Percentiles rank a stretch among this genome's conserved stretches.
These are phyloP conservation scores for Cordyceps fumosorosea DNA, from an alignment of 2,329 filamentous ascomycete genomes.

Conservation along the genomic window DNA sequence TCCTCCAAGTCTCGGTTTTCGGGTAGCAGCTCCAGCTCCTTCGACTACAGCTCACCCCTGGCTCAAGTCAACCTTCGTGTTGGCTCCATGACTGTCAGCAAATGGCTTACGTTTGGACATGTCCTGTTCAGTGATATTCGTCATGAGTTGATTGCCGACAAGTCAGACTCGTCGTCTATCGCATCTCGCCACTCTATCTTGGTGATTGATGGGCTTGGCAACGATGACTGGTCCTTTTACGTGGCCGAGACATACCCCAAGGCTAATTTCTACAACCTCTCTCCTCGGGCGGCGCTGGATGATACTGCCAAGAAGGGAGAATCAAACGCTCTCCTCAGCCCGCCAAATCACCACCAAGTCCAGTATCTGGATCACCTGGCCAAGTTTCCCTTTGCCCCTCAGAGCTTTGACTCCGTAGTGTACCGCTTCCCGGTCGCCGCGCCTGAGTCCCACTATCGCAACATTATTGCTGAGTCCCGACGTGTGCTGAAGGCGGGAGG, in stretches of 20 bases:
- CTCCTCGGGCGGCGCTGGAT: constrained; percentile 47
- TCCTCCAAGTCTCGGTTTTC: constrained; percentile 34
- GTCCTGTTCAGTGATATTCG: constrained; percentile 76
- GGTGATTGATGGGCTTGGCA: constrained; percentile 78
- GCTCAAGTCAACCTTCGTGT: constrained; percentile 71
- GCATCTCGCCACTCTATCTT: constrained; percentile 54
- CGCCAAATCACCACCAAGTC: constrained; percentile 69
- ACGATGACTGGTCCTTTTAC: constrained; percentile 83
- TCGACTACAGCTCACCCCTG: constrained; percentile 54
- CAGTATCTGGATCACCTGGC: constrained; percentile 56
- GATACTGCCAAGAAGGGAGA: constrained; percentile 35
- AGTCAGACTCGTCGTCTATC: constrained; percentile 31
- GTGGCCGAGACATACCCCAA: constrained; percentile 72
- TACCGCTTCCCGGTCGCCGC: constrained; percentile 69
- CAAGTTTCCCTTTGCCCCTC: constrained; percentile 67
- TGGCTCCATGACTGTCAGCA: constrained; percentile 77
- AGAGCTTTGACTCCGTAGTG: constrained; percentile 70
- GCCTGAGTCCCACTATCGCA: constrained; percentile 61
- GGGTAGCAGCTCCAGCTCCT: constrained; percentile 38
- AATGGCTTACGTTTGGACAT: constrained; percentile 80
- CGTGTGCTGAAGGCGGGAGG: constrained; percentile 73
- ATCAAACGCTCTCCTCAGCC: constrained; percentile 47
- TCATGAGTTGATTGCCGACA: constrained; percentile 53
- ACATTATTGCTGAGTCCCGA: constrained; percentile 67
- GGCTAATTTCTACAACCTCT: constrained; percentile 71